These are phyloP conservation scores for Erysimum cheiri DNA, from an alignment of 441 rosid species.

Conservation along the genomic window DNA sequence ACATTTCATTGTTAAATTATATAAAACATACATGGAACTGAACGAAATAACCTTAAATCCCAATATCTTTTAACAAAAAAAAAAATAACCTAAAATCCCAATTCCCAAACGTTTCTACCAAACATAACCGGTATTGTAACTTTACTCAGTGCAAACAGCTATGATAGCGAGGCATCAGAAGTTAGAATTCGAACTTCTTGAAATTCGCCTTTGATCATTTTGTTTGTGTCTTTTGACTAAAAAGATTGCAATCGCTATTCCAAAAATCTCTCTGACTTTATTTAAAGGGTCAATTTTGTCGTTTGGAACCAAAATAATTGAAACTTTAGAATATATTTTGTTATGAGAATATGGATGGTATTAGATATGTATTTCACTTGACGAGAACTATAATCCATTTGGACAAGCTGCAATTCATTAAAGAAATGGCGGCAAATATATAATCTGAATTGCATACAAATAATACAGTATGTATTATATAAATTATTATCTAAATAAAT, in stretches of 20 bases:
- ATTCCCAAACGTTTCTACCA: no score
- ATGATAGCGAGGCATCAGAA: not conserved
- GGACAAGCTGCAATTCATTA: constrained; percentile 2
- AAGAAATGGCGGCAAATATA: not conserved
- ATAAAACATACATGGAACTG: no score
- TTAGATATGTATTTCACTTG: constrained; percentile 13
- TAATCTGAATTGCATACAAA: constrained; percentile 5
- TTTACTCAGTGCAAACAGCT: no score
- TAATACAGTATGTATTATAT: not conserved
- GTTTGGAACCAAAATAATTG: constrained; percentile 27
- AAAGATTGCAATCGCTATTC: constrained; percentile 15
- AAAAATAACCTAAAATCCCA: no score
- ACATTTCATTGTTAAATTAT: no score
- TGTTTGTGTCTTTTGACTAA: constrained; percentile 23
- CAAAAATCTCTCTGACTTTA: constrained; percentile 10
- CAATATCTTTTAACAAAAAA: no score
- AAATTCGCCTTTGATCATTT: constrained; percentile 5
- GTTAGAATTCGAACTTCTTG: not conserved
- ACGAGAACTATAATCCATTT: not conserved
- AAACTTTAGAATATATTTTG: constrained; percentile 2
- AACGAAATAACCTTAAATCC: no score
- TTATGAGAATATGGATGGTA: constrained; percentile 16
- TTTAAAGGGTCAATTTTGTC: constrained; percentile 14
- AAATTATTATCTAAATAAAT: not conserved
- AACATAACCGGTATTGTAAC: no score